phyloP scores from a whole-genome alignment of 2,329 filamentous ascomycete genomes.

The Aplosporella prunicola region DNA sequence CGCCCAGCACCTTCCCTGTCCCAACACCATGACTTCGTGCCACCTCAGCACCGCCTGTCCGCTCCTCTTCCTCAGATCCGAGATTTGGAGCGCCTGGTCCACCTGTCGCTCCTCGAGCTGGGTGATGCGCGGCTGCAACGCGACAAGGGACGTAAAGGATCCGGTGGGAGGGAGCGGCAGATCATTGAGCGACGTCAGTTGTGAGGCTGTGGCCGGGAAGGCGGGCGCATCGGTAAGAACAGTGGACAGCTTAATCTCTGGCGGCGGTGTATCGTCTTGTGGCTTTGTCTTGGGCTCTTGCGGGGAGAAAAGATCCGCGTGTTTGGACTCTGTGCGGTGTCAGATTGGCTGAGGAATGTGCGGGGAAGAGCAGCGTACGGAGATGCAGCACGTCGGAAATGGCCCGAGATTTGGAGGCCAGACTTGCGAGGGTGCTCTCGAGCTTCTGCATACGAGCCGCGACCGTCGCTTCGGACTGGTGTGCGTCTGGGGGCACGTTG shows the following conservation, averaged over 20 bases:
- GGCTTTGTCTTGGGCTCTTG: constrained; percentile 4
- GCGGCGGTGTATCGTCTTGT: constrained; percentile 4
- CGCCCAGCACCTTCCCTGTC: constrained; percentile 58
- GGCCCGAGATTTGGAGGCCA: constrained; percentile 31
- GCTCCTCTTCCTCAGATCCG: constrained; percentile 53
- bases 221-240: constrained; percentile 36
- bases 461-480: constrained; percentile 19
- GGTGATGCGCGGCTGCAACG: constrained; percentile 53
- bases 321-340: constrained; percentile 25
- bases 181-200: constrained; percentile 36
- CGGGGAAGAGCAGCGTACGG: constrained; percentile 16
- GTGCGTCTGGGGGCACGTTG: constrained; percentile 17
- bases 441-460: constrained; percentile 28
- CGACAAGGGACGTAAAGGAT: constrained; percentile 44
- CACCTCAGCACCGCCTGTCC: constrained; percentile 48
- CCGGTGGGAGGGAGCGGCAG: constrained; percentile 34
- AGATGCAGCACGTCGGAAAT: constrained; percentile 33
- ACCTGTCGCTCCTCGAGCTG: constrained; percentile 51
- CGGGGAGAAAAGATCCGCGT: constrained; percentile 30
- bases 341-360: constrained; percentile 4
- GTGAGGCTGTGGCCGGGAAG: constrained; percentile 34
- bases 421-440: constrained; percentile 28
- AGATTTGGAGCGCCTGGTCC: constrained; percentile 52
- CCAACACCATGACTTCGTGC: constrained; percentile 65
- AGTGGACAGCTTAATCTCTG: constrained; percentile 22